Evolutionary conservation across 805 yeast species (phyloP).

Genomic region (Ogataea parapolymorpha): DNA sequence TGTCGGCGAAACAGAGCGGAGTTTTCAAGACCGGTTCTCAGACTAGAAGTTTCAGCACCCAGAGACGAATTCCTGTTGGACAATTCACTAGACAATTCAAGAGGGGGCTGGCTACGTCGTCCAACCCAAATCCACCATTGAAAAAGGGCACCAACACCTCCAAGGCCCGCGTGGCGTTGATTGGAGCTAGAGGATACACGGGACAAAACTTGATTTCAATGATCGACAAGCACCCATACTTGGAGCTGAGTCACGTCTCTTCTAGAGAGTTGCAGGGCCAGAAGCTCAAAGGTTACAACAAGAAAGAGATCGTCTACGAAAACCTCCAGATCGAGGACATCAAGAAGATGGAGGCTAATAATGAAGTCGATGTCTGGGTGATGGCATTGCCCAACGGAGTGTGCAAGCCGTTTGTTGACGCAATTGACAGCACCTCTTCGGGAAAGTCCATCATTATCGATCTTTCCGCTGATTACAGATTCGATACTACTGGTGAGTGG

Average conservation of each 20-base stretch:
- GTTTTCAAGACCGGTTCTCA: constrained; percentile 47
- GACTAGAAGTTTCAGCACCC: constrained; percentile 28
- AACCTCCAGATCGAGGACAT: constrained; percentile 88
- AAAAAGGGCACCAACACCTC: constrained; percentile 58
- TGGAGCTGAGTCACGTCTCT: constrained; percentile 89
- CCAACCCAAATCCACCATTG: constrained; percentile 72
- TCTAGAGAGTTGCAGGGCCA: constrained; percentile 92
- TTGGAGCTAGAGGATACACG: constrained; percentile 98
- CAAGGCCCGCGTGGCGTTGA: constrained; percentile 78
- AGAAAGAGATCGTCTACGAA: constrained; percentile 73
- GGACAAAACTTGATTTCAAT: constrained; percentile 89
- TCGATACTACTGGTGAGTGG: constrained; percentile 88
- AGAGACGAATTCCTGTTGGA: constrained; percentile 4
- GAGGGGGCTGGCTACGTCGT: constrained; percentile 33
- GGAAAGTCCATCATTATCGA: constrained; percentile 84
- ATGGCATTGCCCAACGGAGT: constrained; percentile 99
- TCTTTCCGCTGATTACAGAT: constrained; percentile 93
- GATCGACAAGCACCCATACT: constrained; percentile 81
- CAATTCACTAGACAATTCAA: constrained; percentile 21
- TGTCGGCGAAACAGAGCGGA: constrained; percentile 43
- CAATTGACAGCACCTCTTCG: constrained; percentile 59
- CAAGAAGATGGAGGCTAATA: constrained; percentile 65
- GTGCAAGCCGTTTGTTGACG: constrained; percentile 82
- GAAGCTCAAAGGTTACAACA: constrained; percentile 82
- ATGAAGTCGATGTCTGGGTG: constrained; percentile 92